A percentile compares a stretch with the other conserved stretches of the same genome.
phyloP scores from a whole-genome alignment of 2,329 filamentous ascomycete genomes.

The Cladosporium cucumerinum region DNA sequence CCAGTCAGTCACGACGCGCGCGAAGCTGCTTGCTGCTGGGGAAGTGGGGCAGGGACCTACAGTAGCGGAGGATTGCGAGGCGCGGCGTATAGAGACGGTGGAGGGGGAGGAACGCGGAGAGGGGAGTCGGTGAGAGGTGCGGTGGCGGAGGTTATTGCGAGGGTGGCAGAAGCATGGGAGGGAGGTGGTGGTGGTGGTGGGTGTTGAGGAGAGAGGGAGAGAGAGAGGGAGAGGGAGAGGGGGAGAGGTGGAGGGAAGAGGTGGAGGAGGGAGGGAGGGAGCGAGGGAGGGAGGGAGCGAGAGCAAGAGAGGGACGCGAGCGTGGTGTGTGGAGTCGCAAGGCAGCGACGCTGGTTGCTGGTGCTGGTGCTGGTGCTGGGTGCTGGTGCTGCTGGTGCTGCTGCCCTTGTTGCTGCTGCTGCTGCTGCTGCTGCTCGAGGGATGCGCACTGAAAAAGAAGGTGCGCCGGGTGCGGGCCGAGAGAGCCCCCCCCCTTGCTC shows the following conservation, averaged over 20 bases:
- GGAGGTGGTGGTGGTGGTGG: not conserved
- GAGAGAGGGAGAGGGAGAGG: constrained; percentile 2
- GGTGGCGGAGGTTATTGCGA: not conserved
- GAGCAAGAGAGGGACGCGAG: constrained; percentile 3
- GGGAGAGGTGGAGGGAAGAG: not conserved
- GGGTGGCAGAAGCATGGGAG: not conserved
- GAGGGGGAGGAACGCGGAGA: constrained; percentile 1
- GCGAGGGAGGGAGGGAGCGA: not conserved
- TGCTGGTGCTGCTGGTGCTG: not conserved
- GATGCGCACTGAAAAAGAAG: not conserved
- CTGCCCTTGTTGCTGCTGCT: not conserved
- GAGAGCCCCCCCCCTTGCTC: not conserved
- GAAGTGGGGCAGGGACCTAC: constrained; percentile 13
- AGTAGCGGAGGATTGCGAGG: constrained; percentile 4
- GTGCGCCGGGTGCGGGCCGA: not conserved
- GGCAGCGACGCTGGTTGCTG: not conserved
- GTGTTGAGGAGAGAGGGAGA: not conserved
- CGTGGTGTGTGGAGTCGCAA: not conserved
- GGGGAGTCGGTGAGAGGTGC: not conserved
- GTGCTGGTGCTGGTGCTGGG: not conserved
- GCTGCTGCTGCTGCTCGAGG: not conserved
- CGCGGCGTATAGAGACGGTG: constrained; percentile 1
- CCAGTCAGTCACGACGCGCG: constrained; percentile 8
- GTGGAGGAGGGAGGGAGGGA: not conserved
- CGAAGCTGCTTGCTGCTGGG: constrained; percentile 13